Evolutionary conservation across 2,329 filamentous ascomycete species (phyloP).

Genomic region (Neonectria ditissima): DNA sequence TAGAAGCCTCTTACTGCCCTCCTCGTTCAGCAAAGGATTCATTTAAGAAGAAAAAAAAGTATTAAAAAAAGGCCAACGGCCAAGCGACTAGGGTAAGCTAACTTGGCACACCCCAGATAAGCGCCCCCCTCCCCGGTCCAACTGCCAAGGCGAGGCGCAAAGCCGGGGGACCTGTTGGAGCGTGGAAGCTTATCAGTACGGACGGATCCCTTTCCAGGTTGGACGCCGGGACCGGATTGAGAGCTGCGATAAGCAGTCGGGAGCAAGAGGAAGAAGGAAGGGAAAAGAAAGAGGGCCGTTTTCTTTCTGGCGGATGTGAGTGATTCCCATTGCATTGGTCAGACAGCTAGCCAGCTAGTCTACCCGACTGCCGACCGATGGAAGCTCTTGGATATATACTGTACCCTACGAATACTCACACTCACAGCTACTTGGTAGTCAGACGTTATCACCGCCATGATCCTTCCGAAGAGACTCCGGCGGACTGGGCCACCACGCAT

Average conservation of each 20-base stretch:
- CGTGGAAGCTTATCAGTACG: slow-evolving; percentile 42
- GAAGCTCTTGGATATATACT: not conserved
- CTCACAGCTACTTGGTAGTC: no score
- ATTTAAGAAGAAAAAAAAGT: not conserved
- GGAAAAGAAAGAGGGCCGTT: not conserved
- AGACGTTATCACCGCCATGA: not conserved
- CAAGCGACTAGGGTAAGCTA: not conserved
- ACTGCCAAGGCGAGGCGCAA: slow-evolving; percentile 36
- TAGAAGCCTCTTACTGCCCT: not conserved
- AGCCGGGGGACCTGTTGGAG: slow-evolving; percentile 34
- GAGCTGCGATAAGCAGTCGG: slow-evolving; percentile 35
- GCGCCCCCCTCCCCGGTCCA: slow-evolving; percentile 19
- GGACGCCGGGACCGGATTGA: slow-evolving; percentile 32
- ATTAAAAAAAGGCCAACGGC: slow-evolving; percentile 16
- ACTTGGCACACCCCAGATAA: not conserved
- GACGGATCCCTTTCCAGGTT: slow-evolving; percentile 1
- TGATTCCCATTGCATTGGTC: slow-evolving; percentile 9
- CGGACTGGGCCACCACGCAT: not conserved
- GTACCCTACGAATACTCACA: no score
- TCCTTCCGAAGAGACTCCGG: not conserved
- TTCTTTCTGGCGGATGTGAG: not conserved
- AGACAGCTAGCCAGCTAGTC: not conserved
- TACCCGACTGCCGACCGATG: not conserved
- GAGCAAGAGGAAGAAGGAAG: not conserved
- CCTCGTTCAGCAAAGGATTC: not conserved